These are phyloP conservation scores for Sarocladium brachiariae DNA, from an alignment of 2,329 filamentous ascomycete species.

Conservation along the genomic window DNA sequence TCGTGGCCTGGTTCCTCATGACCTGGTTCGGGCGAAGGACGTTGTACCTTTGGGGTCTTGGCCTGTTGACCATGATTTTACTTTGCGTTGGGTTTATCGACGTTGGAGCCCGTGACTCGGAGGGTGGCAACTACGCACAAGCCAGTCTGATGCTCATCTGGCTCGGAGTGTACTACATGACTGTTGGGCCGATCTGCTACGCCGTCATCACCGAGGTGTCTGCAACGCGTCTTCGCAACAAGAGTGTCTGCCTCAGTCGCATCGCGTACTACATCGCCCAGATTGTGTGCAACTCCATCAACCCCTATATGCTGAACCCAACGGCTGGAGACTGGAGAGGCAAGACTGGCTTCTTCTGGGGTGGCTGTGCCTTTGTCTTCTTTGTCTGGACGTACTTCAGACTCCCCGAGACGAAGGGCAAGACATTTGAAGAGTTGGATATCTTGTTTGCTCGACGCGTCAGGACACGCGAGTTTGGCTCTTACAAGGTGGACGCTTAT, in stretches of 20 bases:
- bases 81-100: slow-evolving; percentile 24
- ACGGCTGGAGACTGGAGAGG: slow-evolving; percentile 16
- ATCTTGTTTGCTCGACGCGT: slow-evolving; percentile 18
- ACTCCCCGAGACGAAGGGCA: slow-evolving; percentile 22
- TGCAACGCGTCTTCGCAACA: slow-evolving; percentile 28
- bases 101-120: slow-evolving; percentile 26
- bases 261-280: slow-evolving; percentile 17
- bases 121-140: slow-evolving; percentile 22
- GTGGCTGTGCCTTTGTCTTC: slow-evolving; percentile 17
- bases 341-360: slow-evolving; percentile 19
- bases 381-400: slow-evolving; percentile 21
- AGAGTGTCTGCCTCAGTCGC: slow-evolving; percentile 24
- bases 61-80: slow-evolving; percentile 16
- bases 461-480: neutral
- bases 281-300: slow-evolving; percentile 16
- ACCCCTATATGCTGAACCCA: slow-evolving; percentile 19
- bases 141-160: slow-evolving; percentile 30
- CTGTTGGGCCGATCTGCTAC: slow-evolving; percentile 31
- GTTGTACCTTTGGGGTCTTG: slow-evolving; percentile 27
- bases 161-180: slow-evolving; percentile 29
- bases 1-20: slow-evolving; percentile 27
- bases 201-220: slow-evolving; percentile 30
- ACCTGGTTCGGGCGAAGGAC: slow-evolving; percentile 28
- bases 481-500: slow-evolving; percentile 5
- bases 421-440: slow-evolving; percentile 25